Percentiles rank a stretch among this genome's conserved stretches.
Conservation (phyloP, 164 flowering plant species). For the Sextonia rubra region DNA sequence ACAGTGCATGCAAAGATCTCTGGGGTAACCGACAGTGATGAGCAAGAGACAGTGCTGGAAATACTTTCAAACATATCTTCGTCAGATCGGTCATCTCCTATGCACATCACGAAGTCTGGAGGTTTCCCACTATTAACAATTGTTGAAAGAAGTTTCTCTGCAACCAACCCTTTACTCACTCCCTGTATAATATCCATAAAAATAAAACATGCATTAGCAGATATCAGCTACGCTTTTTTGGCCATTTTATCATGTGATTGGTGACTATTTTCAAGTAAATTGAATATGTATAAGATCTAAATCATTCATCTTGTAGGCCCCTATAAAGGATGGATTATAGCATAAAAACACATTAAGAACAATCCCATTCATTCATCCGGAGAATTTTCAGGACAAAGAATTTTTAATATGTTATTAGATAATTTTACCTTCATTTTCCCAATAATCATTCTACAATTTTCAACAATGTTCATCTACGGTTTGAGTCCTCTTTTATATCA, state of each 20-base stretch:
- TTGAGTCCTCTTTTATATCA: too few species aligned
- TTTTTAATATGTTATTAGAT: too few species aligned
- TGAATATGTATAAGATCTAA: too few species aligned
- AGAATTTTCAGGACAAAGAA: too few species aligned
- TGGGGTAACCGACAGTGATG: not conserved
- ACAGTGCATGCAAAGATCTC: constrained; percentile 17
- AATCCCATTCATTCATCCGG: too few species aligned
- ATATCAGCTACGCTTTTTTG: not conserved
- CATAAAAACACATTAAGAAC: too few species aligned
- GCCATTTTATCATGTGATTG: not conserved
- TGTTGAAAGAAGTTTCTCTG: constrained; percentile 18
- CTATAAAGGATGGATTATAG: too few species aligned
- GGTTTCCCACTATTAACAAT: constrained; percentile 12
- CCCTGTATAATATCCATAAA: constrained; percentile 11
- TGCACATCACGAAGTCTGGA: constrained; percentile 22
- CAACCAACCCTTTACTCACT: constrained; percentile 18
- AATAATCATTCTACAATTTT: too few species aligned
- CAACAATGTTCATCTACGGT: too few species aligned
- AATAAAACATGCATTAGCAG: not conserved
- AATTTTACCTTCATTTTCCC: too few species aligned
- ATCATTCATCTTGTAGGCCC: too few species aligned
- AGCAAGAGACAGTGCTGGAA: constrained; percentile 3
- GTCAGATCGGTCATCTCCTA: constrained; percentile 22
- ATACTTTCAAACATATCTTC: constrained; percentile 25
- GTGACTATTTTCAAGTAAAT: too few species aligned